Conservation (phyloP, 305 asterid genomes). For the Andrographis paniculata region DNA sequence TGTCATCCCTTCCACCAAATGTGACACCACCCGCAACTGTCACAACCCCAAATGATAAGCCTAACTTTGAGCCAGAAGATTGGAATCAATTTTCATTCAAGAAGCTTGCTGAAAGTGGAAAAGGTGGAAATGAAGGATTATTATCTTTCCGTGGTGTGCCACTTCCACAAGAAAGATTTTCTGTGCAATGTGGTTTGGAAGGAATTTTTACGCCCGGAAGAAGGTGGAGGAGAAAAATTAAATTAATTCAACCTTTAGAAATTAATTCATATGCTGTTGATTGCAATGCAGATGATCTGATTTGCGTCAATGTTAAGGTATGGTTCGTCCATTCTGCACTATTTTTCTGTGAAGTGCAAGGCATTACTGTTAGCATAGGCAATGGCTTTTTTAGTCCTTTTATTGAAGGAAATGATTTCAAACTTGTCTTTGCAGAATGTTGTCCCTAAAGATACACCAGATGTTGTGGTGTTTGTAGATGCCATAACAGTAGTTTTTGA, state of each 20-base stretch:
- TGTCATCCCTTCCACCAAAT: constrained; percentile 88
- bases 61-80: constrained; percentile 57
- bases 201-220: constrained; percentile 94
- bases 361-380: too few relatives aligned
- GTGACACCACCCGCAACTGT: constrained; percentile 47
- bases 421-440: constrained; percentile 67
- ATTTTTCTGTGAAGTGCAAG: too few relatives aligned
- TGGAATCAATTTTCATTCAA: constrained; percentile 70
- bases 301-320: constrained; percentile 89
- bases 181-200: constrained; percentile 94
- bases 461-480: constrained; percentile 72
- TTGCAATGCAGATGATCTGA: constrained; percentile 92
- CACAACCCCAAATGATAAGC: constrained; percentile 42
- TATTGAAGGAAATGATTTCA: constrained; percentile 11
- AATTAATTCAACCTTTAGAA: constrained; percentile 88
- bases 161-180: constrained; percentile 85
- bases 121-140: constrained; percentile 52
- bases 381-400: constrained; percentile 6
- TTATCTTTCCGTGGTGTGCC: constrained; percentile 93
- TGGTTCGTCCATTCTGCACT: constrained; percentile 7
- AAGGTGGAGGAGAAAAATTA: constrained; percentile 93
- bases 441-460: constrained; percentile 66
- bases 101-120: constrained; percentile 46
- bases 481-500: constrained; percentile 81
- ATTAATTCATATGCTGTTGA: constrained; percentile 68